A percentile compares a stretch with the other conserved stretches of the same genome.
These are phyloP conservation scores for Carpinus fangiana DNA, from an alignment of 306 rosid species.

Conservation along the genomic window DNA sequence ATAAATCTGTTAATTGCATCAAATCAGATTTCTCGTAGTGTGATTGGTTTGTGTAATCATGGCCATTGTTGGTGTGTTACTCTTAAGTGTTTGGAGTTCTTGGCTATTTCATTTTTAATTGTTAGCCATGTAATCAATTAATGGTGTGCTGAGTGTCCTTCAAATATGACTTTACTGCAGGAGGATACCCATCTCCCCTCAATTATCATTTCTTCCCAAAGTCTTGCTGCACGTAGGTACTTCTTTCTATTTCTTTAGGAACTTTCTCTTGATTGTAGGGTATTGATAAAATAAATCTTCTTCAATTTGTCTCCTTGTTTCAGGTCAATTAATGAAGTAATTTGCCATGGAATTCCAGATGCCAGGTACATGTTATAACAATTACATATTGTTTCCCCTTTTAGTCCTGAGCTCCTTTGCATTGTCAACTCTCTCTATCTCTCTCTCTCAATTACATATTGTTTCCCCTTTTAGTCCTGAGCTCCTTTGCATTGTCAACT, in stretches of 20 bases:
- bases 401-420: background rate
- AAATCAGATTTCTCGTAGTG: background rate
- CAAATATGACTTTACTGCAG: constrained; percentile 40
- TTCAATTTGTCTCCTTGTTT: constrained; percentile 24
- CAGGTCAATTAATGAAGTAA: constrained; percentile 97
- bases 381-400: background rate
- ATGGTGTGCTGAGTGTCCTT: constrained; percentile 11
- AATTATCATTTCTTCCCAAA: constrained; percentile 93
- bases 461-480: background rate
- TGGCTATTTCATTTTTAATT: background rate
- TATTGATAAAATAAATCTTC: constrained; percentile 22
- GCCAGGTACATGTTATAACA: constrained; percentile 57
- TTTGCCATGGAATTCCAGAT: constrained; percentile 99
- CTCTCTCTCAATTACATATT: background rate
- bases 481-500: background rate
- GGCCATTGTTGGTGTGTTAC: background rate
- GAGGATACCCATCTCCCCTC: constrained; percentile 97
- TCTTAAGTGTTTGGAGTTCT: background rate
- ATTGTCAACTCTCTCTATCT: background rate
- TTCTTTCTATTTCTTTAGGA: constrained; percentile 26
- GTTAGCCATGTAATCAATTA: constrained; percentile 1
- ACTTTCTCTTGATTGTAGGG: constrained; percentile 8
- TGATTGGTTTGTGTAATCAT: background rate
- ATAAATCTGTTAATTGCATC: background rate
- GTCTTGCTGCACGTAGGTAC: constrained; percentile 99